phyloP scores from a whole-genome alignment of 768 basidiomycete genomes.

The Pisolithus albus region DNA sequence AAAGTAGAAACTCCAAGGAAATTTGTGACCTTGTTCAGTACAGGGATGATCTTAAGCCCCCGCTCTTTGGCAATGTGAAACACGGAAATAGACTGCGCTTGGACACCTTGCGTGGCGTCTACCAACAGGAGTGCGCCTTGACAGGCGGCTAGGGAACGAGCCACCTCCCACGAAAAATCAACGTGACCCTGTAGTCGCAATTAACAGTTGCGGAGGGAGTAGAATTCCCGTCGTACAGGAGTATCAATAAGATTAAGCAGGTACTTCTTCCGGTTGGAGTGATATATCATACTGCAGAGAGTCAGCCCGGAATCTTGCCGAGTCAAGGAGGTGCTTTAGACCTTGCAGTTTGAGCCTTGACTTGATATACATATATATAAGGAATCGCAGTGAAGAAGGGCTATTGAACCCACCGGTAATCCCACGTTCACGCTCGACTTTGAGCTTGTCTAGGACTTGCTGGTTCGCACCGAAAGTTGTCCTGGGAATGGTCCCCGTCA shows the following conservation, averaged over 20 bases:
- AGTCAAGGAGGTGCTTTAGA: constrained; percentile 18
- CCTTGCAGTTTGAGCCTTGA: constrained; percentile 96
- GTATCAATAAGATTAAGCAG: constrained; percentile 96
- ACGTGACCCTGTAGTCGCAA: constrained; percentile 71
- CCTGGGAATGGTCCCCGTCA: constrained; percentile 81
- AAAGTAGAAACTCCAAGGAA: not conserved
- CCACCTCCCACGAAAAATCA: constrained; percentile 97
- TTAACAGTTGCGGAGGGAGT: not conserved
- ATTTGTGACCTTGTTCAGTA: constrained; percentile 75
- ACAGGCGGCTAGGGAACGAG: constrained; percentile 85
- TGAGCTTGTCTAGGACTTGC: constrained; percentile 88
- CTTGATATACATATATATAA: constrained; percentile 30
- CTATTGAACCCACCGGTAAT: constrained; percentile 66
- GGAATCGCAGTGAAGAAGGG: not conserved
- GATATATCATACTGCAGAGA: constrained; percentile 67
- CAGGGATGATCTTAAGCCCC: constrained; percentile 78
- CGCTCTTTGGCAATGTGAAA: constrained; percentile 83
- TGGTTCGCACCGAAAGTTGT: constrained; percentile 62
- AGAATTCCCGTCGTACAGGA: constrained; percentile 45
- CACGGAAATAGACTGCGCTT: constrained; percentile 95
- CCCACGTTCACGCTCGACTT: constrained; percentile 94
- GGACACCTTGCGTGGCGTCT: constrained; percentile 96
- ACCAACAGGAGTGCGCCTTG: constrained; percentile 86
- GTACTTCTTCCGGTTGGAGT: constrained; percentile 46
- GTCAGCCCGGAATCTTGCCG: not conserved